These are phyloP conservation scores for Sherardia arvensis DNA, from an alignment of 257 asterid species.

Conservation along the genomic window DNA sequence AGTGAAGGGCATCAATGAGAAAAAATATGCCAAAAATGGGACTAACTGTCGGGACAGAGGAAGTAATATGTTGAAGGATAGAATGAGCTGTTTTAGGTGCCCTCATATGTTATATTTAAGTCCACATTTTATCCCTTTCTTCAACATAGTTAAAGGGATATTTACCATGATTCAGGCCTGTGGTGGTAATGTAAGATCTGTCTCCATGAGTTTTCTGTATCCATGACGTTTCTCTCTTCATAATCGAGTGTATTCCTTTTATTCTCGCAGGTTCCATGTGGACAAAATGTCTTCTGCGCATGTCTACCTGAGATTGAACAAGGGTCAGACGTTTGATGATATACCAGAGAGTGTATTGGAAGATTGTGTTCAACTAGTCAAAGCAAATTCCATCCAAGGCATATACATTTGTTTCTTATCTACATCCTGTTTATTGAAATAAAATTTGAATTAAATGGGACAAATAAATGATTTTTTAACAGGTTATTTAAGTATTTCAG, in stretches of 20 bases:
- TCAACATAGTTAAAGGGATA: background rate
- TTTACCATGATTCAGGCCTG: too few species aligned
- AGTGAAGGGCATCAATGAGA: background rate
- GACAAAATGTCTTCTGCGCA: constrained; percentile 99
- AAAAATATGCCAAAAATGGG: background rate
- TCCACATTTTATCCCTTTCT: background rate
- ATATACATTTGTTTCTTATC: constrained; percentile 11
- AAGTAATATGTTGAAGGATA: background rate
- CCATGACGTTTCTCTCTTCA: background rate
- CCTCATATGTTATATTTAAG: background rate
- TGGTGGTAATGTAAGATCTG: background rate
- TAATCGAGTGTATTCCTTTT: background rate
- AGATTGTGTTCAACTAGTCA: constrained; percentile 93
- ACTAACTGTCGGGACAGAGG: background rate
- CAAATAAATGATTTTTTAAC: background rate
- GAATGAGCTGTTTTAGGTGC: background rate
- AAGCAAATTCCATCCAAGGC: constrained; percentile 99
- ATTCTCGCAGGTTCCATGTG: constrained; percentile 74
- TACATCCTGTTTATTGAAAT: background rate
- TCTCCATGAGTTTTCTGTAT: background rate
- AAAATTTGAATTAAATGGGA: background rate
- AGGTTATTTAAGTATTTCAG: background rate
- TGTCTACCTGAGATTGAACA: constrained; percentile 83
- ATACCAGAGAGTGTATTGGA: constrained; percentile 86
- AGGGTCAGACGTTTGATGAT: constrained; percentile 75